Evolutionary conservation across 352 stramenopile species (phyloP).

Genomic region (Thalassiosira hispida): DNA sequence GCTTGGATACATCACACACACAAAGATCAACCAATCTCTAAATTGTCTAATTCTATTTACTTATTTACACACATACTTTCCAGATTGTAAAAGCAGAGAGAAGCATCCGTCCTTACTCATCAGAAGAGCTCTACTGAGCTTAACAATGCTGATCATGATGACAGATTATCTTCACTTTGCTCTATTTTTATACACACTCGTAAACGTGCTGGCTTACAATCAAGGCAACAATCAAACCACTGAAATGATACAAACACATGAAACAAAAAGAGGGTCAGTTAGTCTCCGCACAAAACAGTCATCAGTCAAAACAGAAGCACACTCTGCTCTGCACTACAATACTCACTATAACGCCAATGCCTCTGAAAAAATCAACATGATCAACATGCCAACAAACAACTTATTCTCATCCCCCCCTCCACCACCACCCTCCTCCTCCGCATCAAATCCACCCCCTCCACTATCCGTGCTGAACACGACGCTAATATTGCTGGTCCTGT

Average conservation of each 20-base stretch:
- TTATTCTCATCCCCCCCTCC: conserved; percentile 78
- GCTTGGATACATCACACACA: too few relatives aligned
- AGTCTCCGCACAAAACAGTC: neutral
- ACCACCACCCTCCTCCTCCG: conserved; percentile 46
- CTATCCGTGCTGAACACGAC: conserved; percentile 63
- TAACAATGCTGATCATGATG: too few relatives aligned
- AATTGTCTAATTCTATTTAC: too few relatives aligned
- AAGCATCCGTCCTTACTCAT: too few relatives aligned
- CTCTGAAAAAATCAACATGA: conserved; percentile 86
- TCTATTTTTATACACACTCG: conserved; percentile 46
- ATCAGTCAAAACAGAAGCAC: conserved; percentile 11
- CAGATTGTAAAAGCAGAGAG: too few relatives aligned
- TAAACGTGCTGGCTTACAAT: conserved; percentile 84
- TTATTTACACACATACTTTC: too few relatives aligned
- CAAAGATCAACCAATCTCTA: too few relatives aligned
- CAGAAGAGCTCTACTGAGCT: too few relatives aligned
- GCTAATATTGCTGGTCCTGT: conserved; percentile 72
- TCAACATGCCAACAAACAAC: conserved; percentile 84
- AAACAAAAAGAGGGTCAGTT: neutral
- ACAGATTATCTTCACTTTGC: too few relatives aligned
- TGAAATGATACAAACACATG: conserved; percentile 6
- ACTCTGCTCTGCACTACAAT: neutral
- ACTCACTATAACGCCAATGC: conserved; percentile 79
- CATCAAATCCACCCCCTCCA: conserved; percentile 60
- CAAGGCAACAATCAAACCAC: conserved; percentile 82